Evolutionary conservation across 139 green algal genomes (phyloP).

Genomic region (Edaphochlamys debaryana): DNA sequence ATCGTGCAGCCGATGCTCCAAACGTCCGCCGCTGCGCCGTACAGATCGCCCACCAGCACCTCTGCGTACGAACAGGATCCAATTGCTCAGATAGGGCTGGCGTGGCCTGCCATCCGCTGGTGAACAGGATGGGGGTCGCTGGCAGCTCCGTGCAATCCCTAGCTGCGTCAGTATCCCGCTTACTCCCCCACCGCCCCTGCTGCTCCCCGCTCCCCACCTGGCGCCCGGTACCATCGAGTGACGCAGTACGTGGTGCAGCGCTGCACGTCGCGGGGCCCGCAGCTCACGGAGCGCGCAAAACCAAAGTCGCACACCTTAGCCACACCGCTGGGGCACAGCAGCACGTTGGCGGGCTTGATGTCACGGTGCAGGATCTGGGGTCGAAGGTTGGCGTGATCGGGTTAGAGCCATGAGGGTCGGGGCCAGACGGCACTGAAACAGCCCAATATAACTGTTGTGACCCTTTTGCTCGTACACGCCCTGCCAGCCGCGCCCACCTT

Average conservation of each 20-base stretch:
- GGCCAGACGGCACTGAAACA: too few relatives aligned
- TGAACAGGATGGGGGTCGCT: too few relatives aligned
- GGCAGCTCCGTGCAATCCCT: too few relatives aligned
- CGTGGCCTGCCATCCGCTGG: too few relatives aligned
- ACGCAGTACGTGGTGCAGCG: slow-evolving; percentile 74
- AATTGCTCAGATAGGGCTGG: too few relatives aligned
- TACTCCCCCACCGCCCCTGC: neutral
- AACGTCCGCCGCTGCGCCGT: slow-evolving; percentile 57
- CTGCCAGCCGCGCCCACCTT: too few relatives aligned
- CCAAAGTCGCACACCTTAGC: slow-evolving; percentile 90
- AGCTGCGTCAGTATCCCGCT: too few relatives aligned
- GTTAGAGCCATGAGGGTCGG: too few relatives aligned
- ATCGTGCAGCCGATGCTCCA: neutral
- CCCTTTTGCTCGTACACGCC: too few relatives aligned
- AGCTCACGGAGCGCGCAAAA: slow-evolving; percentile 63
- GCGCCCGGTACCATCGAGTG: slow-evolving; percentile 70
- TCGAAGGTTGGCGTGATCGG: too few relatives aligned
- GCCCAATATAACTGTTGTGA: too few relatives aligned
- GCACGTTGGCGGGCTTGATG: slow-evolving; percentile 86
- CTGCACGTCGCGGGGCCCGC: slow-evolving; percentile 15
- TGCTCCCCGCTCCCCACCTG: neutral
- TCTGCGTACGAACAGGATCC: slow-evolving; percentile 68
- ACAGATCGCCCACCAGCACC: slow-evolving; percentile 76
- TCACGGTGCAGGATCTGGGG: slow-evolving; percentile 55
- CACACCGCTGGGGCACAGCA: slow-evolving; percentile 48